Evolutionary conservation across 257 asterid species (phyloP).

Genomic region (Coffea eugenioides): DNA sequence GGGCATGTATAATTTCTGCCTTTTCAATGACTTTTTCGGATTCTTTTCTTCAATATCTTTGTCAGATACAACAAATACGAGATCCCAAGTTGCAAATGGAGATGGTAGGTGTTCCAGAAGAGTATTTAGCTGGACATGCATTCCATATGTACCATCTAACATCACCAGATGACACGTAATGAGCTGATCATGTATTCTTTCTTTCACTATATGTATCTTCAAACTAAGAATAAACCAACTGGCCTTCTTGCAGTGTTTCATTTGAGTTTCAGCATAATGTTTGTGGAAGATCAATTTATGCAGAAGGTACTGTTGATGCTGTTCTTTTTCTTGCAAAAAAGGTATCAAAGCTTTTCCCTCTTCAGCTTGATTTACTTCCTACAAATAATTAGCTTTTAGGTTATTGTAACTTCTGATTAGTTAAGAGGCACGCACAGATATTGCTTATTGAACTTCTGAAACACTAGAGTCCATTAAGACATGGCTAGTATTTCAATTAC

Average conservation of each 20-base stretch:
- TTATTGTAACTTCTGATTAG: background rate
- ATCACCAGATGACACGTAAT: constrained; percentile 87
- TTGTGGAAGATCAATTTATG: constrained; percentile 92
- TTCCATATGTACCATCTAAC: constrained; percentile 87
- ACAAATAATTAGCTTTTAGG: background rate
- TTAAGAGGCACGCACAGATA: background rate
- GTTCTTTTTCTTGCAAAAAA: constrained; percentile 82
- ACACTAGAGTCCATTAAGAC: background rate
- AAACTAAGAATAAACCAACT: constrained; percentile 15
- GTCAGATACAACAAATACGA: constrained; percentile 67
- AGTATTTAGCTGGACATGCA: constrained; percentile 86
- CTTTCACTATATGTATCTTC: constrained; percentile 3
- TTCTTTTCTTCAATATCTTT: background rate
- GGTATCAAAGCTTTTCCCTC: constrained; percentile 36
- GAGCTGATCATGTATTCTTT: constrained; percentile 9
- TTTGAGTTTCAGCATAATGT: constrained; percentile 96
- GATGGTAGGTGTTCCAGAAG: constrained; percentile 93
- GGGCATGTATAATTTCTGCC: background rate
- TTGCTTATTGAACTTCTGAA: background rate
- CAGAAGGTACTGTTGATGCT: constrained; percentile 97
- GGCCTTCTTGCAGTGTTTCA: constrained; percentile 55
- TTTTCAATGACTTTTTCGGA: background rate
- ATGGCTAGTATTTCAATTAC: no score
- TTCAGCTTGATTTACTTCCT: background rate
- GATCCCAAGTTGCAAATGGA: constrained; percentile 79